Conservation (phyloP, 1,284 basidiomycete genomes). For the Ustilago tritici region DNA sequence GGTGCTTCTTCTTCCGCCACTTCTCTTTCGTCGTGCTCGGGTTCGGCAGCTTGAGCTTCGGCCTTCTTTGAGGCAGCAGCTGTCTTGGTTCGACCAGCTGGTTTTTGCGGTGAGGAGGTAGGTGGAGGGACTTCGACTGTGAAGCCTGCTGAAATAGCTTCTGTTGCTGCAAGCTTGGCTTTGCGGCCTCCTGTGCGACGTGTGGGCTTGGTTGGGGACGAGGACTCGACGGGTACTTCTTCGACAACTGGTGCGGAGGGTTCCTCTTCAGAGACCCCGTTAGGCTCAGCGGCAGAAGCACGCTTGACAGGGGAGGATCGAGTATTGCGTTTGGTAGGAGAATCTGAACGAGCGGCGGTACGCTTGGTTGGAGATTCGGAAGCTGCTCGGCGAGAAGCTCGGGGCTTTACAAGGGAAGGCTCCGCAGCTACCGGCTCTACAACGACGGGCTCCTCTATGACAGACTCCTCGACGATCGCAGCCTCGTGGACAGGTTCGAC, state of each 20-base stretch:
- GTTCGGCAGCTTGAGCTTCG: neutral
- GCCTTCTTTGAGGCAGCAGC: constrained; percentile 5
- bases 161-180: constrained; percentile 27
- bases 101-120: constrained; percentile 23
- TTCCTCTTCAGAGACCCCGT: neutral
- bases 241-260: neutral
- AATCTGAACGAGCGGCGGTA: constrained; percentile 18
- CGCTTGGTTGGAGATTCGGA: constrained; percentile 28
- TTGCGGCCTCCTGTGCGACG: constrained; percentile 29
- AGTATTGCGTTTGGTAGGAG: constrained; percentile 27
- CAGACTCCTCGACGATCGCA: neutral
- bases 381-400: constrained; percentile 25
- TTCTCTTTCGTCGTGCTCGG: neutral
- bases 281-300: neutral
- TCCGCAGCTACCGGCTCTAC: neutral
- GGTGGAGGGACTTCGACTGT: neutral
- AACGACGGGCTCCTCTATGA: neutral
- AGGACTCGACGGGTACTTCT: constrained; percentile 6
- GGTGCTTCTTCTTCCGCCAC: constrained; percentile 11
- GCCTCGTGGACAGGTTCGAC: constrained; percentile 3
- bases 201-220: constrained; percentile 23
- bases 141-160: constrained; percentile 24
- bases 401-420: constrained; percentile 20
- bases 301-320: constrained; percentile 40
- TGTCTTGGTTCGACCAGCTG: constrained; percentile 9